Evolutionary conservation across 106 monocot species (phyloP), one percentile per base, ranked within the genome.

Genomic region (Platanthera zijinensis): DNA sequence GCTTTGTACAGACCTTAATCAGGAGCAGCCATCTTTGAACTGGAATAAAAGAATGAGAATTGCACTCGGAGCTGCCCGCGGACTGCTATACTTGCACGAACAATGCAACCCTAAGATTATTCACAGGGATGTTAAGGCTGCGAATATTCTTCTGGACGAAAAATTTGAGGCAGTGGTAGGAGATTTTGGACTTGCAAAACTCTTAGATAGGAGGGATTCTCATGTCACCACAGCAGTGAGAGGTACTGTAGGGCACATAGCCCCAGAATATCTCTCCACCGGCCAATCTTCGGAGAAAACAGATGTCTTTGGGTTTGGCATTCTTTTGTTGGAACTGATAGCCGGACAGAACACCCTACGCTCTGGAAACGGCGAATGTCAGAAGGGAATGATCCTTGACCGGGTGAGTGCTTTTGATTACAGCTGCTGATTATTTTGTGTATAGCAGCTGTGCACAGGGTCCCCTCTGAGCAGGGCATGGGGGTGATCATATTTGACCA

Each of bases 231-330:
- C 96, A 64, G 93, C 96, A 25, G 96, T 96, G 9, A 81, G 96
- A 48, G 96, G 96, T 47, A 96, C 96, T 15, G 84, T 86, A 59
- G 96, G 96, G 46, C 96, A 96, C 74, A 96, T 96, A 75, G 93
- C 96, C 22, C 96, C 96, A 2, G 96, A 96, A 77, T 96, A 96
- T 78, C 82, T 96, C 5, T 93, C 93, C 14, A 96, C 96, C 0
- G 96, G 96, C 11, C 96, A 96, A 77, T 93, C 93, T 50, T 96
- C 96, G n/a, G 96, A 96, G 70, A 96, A 96, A 81, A 96, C 96
- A 0, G 96, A 97, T 84, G 96, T 97, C 22, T 97, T 87, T 75
- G 93, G 96, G 50, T 97, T 93, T 89, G 96, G 96, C 47, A 91
- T 97, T 79, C 78, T 97, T 45, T 66, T 97, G 56, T 80, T 97